A percentile compares a stretch with the other conserved stretches of the same genome.
Evolutionary conservation across 73 alveolate genomes (phyloP).

Genomic region (Paramecium biaurelia): DNA sequence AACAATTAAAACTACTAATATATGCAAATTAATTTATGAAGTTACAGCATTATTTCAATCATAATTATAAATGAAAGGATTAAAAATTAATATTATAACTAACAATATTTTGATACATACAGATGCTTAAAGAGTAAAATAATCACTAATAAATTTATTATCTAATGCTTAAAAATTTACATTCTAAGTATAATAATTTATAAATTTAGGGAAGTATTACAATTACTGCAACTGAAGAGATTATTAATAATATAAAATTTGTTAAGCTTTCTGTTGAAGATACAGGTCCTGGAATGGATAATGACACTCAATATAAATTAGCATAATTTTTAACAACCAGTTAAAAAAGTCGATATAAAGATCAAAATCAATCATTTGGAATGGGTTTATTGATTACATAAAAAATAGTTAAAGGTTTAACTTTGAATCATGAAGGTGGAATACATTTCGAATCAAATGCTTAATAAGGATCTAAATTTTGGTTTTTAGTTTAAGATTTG

Average conservation of each 20-base stretch:
- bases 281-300: slow-evolving; percentile 29
- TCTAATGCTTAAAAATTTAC: slow-evolving; percentile 42
- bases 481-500: slow-evolving; percentile 37
- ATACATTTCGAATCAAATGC: background rate
- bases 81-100: background rate
- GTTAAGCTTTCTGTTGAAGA: background rate
- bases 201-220: slow-evolving; percentile 11
- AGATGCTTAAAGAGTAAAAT: background rate
- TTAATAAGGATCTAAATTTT: background rate
- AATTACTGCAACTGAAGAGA: background rate
- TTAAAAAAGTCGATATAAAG: background rate
- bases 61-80: slow-evolving; percentile 22
- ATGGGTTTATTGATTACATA: background rate
- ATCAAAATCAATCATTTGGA: background rate
- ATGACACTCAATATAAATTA: background rate
- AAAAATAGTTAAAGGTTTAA: background rate
- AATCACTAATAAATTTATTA: background rate
- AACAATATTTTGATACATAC: background rate
- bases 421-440: background rate
- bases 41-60: background rate
- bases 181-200: background rate
- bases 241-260: background rate
- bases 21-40: background rate
- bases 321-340: background rate
- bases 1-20: background rate